Percentiles rank a stretch among this genome's conserved stretches.
These are phyloP conservation scores for Boletellus ananas DNA, from an alignment of 768 basidiomycete species.

Conservation along the genomic window DNA sequence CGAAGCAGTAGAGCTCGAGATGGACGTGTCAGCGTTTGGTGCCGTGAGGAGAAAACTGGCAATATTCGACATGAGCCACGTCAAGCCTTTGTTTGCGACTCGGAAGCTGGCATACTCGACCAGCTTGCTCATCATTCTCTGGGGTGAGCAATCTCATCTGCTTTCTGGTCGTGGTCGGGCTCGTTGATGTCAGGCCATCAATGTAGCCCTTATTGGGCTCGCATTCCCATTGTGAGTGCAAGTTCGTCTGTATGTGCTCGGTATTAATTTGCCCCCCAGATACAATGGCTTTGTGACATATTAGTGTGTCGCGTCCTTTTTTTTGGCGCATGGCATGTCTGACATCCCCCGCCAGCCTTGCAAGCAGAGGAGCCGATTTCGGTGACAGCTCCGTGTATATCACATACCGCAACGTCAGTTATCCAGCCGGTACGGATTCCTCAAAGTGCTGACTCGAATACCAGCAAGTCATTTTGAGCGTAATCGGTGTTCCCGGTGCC, in stretches of 20 bases:
- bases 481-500: constrained; percentile 56
- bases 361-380: constrained; percentile 62
- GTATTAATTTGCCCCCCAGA: constrained; percentile 20
- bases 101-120: constrained; percentile 50
- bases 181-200: neutral
- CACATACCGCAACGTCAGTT: constrained; percentile 65
- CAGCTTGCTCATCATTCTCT: constrained; percentile 45
- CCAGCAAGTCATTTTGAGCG: constrained; percentile 54
- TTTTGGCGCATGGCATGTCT: neutral
- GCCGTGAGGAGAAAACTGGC: constrained; percentile 39
- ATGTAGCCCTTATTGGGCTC: constrained; percentile 65
- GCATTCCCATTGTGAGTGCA: constrained; percentile 61
- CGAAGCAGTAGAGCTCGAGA: constrained; percentile 7
- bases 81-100: constrained; percentile 49
- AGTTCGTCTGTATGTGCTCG: neutral
- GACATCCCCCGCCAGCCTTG: constrained; percentile 40
- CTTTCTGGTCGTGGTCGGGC: neutral
- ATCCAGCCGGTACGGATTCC: neutral
- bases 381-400: constrained; percentile 67
- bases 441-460: constrained; percentile 5
- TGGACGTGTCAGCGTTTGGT: constrained; percentile 35
- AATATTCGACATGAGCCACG: constrained; percentile 39
- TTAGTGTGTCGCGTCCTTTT: constrained; percentile 33
- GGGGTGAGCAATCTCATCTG: constrained; percentile 35
- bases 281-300: constrained; percentile 53